These are phyloP conservation scores for Pichia inconspicua DNA, from an alignment of 1,139 yeast genomes.

Conservation along the genomic window DNA sequence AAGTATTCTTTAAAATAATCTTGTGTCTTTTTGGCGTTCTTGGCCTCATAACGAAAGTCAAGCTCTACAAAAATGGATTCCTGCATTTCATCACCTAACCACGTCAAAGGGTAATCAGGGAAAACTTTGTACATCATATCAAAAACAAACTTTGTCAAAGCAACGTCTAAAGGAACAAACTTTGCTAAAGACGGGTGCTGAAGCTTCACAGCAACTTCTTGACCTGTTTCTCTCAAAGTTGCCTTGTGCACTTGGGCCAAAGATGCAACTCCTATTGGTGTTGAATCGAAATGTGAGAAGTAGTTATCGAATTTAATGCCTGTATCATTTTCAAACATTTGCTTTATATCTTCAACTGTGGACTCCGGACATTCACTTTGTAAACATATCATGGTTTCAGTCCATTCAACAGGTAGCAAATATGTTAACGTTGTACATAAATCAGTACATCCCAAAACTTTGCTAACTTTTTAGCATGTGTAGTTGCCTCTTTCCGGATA, in stretches of 20 bases:
- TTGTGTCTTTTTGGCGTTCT: slow-evolving; percentile 64
- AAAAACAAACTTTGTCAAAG: slow-evolving; percentile 71
- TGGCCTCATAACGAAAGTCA: slow-evolving; percentile 80
- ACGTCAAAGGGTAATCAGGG: slow-evolving; percentile 87
- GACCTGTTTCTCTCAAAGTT: slow-evolving; percentile 47
- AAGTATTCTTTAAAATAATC: slow-evolving; percentile 54
- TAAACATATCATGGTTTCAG: slow-evolving; percentile 84
- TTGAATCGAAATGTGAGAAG: slow-evolving; percentile 58
- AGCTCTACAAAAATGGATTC: slow-evolving; percentile 80
- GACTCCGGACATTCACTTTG: slow-evolving; percentile 89
- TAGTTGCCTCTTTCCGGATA: slow-evolving; percentile 14
- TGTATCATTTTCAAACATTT: slow-evolving; percentile 61
- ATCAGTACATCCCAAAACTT: slow-evolving; percentile 19
- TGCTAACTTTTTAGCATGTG: slow-evolving; percentile 14
- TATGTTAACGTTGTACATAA: slow-evolving; percentile 58
- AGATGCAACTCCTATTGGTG: slow-evolving; percentile 92
- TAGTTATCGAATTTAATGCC: slow-evolving; percentile 56
- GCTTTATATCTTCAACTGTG: slow-evolving; percentile 56
- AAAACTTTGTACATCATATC: slow-evolving; percentile 66
- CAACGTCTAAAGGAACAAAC: slow-evolving; percentile 85
- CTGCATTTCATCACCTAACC: slow-evolving; percentile 92
- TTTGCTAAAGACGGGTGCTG: slow-evolving; percentile 87
- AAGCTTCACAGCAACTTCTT: slow-evolving; percentile 84
- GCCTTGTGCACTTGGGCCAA: slow-evolving; percentile 94
- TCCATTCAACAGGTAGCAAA: slow-evolving; percentile 89